Percentiles rank a stretch among this genome's conserved stretches.
Evolutionary conservation across 495 filamentous ascomycete species (phyloP).

Genomic region (Lasiosphaeriaceae sp.): DNA sequence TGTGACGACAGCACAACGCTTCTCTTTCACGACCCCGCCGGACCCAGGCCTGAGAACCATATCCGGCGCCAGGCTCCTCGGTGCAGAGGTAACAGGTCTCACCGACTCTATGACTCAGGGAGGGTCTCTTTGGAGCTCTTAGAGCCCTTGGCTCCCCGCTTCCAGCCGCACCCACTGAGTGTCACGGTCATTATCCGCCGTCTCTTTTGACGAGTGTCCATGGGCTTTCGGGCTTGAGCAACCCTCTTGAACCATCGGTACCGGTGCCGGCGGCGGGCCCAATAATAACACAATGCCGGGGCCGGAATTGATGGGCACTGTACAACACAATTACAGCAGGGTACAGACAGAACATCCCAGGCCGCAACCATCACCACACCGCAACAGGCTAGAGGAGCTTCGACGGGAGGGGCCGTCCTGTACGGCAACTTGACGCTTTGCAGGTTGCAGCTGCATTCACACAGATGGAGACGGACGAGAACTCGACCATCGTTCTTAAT

Average conservation of each 20-base stretch:
- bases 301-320: not conserved
- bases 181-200: not conserved
- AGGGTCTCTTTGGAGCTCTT: no score
- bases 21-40: not conserved
- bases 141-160: not conserved
- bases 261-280: not conserved
- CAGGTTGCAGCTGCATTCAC: constrained; percentile 16
- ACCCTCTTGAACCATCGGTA: not conserved
- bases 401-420: constrained; percentile 18
- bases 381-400: constrained; percentile 4
- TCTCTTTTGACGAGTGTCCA: not conserved
- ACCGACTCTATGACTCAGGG: not conserved
- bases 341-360: not conserved
- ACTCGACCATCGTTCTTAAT: not conserved
- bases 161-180: not conserved
- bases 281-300: not conserved
- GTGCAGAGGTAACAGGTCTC: not conserved
- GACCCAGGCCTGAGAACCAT: not conserved
- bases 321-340: not conserved
- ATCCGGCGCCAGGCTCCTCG: not conserved
- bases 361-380: not conserved
- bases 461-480: not conserved
- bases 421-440: constrained; percentile 14
- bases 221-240: not conserved
- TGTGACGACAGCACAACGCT: not conserved